These are phyloP conservation scores for Turnera subulata DNA, from an alignment of 345 rosid genomes.

Conservation along the genomic window DNA sequence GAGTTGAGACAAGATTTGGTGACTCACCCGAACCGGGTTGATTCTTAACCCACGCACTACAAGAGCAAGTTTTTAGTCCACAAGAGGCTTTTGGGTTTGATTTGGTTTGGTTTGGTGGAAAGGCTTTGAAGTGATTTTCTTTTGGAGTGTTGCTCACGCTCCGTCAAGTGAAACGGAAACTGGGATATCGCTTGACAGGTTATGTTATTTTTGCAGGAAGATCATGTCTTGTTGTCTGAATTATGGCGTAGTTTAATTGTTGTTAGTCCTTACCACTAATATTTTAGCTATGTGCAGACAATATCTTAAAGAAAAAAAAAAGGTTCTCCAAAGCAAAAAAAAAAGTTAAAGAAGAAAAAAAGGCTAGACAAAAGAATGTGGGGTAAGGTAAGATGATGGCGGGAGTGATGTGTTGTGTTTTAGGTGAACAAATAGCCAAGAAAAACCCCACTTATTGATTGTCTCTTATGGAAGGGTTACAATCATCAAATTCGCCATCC, in stretches of 20 bases:
- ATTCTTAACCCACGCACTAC: neutral
- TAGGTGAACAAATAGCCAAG: neutral
- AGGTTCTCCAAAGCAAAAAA: neutral
- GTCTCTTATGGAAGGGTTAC: conserved; percentile 17
- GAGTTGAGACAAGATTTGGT: no score
- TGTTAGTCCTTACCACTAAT: no score
- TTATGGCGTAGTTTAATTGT: no score
- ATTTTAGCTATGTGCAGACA: conserved; percentile 9
- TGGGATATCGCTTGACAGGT: neutral
- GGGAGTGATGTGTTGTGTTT: neutral
- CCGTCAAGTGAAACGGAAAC: neutral
- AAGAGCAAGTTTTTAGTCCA: no score
- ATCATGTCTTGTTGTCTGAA: no score
- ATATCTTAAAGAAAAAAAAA: conserved; percentile 2
- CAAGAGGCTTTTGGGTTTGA: neutral
- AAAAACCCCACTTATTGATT: conserved; percentile 40
- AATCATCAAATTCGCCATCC: neutral
- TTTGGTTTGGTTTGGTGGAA: neutral
- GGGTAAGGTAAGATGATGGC: neutral
- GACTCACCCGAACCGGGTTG: neutral
- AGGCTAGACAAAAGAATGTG: conserved; percentile 5
- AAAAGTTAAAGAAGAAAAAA: neutral
- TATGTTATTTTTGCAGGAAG: neutral
- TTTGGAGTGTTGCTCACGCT: neutral
- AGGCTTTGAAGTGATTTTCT: no score